Evolutionary conservation across 352 stramenopile species (phyloP).

Genomic region (Phytopythium helicoides): DNA sequence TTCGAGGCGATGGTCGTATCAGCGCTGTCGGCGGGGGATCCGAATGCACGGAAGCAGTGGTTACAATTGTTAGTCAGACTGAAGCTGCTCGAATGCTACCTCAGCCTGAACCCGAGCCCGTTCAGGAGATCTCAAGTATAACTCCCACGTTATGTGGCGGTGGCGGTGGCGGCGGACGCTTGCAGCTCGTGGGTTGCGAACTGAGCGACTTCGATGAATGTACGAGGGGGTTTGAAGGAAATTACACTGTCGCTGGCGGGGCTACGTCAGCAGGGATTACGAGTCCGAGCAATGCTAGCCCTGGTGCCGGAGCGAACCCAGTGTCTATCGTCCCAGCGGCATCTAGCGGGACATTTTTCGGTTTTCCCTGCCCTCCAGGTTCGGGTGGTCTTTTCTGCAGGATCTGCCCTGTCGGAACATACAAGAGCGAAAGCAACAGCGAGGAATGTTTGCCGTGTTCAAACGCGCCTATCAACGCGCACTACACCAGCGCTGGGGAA

Average conservation of each 20-base stretch:
- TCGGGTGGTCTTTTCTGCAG: conserved; percentile 75
- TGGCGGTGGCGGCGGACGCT: conserved; percentile 62
- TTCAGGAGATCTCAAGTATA: conserved; percentile 17
- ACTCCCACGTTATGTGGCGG: conserved; percentile 57
- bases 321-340: conserved; percentile 31
- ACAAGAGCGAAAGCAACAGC: conserved; percentile 79
- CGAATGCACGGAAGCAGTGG: conserved; percentile 41
- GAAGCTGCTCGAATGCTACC: conserved; percentile 7
- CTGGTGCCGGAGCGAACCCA: not conserved
- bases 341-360: conserved; percentile 66
- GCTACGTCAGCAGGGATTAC: conserved; percentile 23
- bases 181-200: conserved; percentile 69
- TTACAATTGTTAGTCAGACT: conserved; percentile 17
- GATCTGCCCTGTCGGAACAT: conserved; percentile 53
- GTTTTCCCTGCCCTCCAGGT: conserved; percentile 74
- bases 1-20: conserved; percentile 58
- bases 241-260: conserved; percentile 75
- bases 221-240: conserved; percentile 67
- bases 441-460: conserved; percentile 60
- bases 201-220: conserved; percentile 62
- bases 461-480: conserved; percentile 65
- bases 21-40: conserved; percentile 68
- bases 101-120: not conserved
- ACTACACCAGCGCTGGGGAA: conserved; percentile 51
- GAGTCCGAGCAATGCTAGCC: conserved; percentile 9